phyloP scores from a whole-genome alignment of 2,329 filamentous ascomycete species.

The Calonectria pteridis region DNA sequence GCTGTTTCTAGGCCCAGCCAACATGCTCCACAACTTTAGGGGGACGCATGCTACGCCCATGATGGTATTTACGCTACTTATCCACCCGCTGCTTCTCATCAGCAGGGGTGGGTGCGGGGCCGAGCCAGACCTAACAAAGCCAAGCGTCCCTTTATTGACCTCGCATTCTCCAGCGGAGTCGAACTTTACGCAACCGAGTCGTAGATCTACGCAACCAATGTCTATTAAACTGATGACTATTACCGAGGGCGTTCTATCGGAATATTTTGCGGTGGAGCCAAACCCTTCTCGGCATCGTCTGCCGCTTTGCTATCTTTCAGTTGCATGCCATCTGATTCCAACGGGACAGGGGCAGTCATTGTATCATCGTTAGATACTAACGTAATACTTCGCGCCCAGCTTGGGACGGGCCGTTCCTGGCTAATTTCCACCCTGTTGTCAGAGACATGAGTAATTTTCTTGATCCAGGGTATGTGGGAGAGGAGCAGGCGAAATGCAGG shows the following conservation, averaged over 20 bases:
- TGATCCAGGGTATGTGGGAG: background rate
- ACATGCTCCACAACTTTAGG: background rate
- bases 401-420: background rate
- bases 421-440: background rate
- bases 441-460: background rate
- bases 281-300: background rate
- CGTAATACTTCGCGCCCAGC: background rate
- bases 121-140: background rate
- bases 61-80: conserved; percentile 11
- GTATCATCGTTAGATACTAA: background rate
- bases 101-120: background rate
- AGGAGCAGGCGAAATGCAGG: background rate
- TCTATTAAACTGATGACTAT: background rate
- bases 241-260: background rate
- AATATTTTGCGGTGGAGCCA: background rate
- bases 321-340: background rate
- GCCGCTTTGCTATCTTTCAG: background rate
- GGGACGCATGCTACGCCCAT: conserved; percentile 5
- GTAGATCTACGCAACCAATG: background rate
- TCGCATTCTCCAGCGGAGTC: background rate
- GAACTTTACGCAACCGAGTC: background rate
- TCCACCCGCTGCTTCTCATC: conserved; percentile 48
- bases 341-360: background rate
- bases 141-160: background rate
- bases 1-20: background rate